Base-by-base conservation (phyloP, 2,329 filamentous ascomycete genomes). In the Phaeosphaeriaceae sp. region DNA sequence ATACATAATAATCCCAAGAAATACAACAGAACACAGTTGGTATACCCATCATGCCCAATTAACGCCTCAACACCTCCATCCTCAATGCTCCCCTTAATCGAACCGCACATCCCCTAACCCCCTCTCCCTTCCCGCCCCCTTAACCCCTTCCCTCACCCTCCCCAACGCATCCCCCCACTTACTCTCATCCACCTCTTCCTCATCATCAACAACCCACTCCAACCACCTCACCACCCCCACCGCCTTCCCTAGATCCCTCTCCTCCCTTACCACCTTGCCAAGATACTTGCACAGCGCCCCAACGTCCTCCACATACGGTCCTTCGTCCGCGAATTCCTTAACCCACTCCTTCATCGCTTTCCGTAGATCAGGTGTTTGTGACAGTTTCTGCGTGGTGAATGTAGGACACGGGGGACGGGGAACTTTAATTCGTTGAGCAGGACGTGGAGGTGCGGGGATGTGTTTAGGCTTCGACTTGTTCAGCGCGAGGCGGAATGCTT, bases 291-390 rank as follows among this genome's bases (percentile, higher is more conserved):
- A 86, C 59, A 98, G 82, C 40, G 93, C 88, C 42, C 84, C 84
- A 0, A 94, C 89, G 76, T 99, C 95, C 56, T 91, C 88, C 0
- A 79, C 78, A 76, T 95, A 93, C 1, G 95, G 95, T 0, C 91
- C 92, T 2, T 93, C 89, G 5, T 82, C 82, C 36, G 77, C 80
- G 60, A 94, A 96, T 59, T 89, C 88, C 2, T 80, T 73, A 63
- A 92, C 85, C 95, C 95, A 99, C 3, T 86, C 86, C 54, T 83
- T 85, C 15, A 97, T 80, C 71, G 92, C 92, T 40, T 87, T 83
- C 46, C 93, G 86, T 53, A 98, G 81, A 64, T 96, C 90, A 0
- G 81, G 74, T 7, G 88, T 66, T 4, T 74, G 73, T 1, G 80
- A 83, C 2, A 91, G 76, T 58, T 84, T 85, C 53, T 80, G 78